These are phyloP conservation scores for Leishmania turanica DNA, from an alignment of 208 protist species.

Conservation along the genomic window DNA sequence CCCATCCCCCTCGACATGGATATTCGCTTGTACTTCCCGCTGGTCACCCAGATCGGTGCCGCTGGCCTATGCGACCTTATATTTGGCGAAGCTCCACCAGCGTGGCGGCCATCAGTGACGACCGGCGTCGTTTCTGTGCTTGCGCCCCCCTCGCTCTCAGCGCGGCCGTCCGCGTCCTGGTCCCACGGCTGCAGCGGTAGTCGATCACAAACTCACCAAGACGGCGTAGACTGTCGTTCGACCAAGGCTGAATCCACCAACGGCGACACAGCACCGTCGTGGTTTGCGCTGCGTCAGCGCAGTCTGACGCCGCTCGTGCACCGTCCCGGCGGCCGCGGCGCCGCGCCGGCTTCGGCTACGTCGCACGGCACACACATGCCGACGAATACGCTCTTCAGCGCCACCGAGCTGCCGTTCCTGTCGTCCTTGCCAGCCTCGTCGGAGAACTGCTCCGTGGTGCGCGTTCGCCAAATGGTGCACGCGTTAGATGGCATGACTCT, in stretches of 20 bases:
- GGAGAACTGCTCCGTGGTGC: not conserved
- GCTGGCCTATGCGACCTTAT: conserved; percentile 74
- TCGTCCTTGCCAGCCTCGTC: not conserved
- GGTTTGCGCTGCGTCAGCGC: conserved; percentile 15
- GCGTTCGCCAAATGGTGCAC: not conserved
- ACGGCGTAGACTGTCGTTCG: not conserved
- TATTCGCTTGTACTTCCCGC: conserved; percentile 83
- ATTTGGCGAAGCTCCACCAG: conserved; percentile 50
- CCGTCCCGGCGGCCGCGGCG: not conserved
- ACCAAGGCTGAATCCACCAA: not conserved
- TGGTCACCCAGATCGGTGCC: conserved; percentile 71
- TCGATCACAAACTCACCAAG: not conserved
- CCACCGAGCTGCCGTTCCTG: not conserved
- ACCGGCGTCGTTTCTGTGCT: not conserved
- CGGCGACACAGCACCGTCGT: conserved; percentile 12
- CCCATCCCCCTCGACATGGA: conserved; percentile 70
- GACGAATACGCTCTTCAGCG: not conserved
- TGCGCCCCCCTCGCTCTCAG: not conserved
- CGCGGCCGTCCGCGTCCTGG: not conserved
- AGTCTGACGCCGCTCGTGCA: conserved; percentile 20
- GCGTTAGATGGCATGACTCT: not conserved
- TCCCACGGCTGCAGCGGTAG: not conserved
- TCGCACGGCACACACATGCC: not conserved
- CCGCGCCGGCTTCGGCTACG: too few species aligned
- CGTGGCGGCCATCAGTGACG: not conserved